Percentiles rank a stretch among this genome's conserved stretches.
Evolutionary conservation across 208 protist genomes (phyloP).

Genomic region (Polymyxa betae): DNA sequence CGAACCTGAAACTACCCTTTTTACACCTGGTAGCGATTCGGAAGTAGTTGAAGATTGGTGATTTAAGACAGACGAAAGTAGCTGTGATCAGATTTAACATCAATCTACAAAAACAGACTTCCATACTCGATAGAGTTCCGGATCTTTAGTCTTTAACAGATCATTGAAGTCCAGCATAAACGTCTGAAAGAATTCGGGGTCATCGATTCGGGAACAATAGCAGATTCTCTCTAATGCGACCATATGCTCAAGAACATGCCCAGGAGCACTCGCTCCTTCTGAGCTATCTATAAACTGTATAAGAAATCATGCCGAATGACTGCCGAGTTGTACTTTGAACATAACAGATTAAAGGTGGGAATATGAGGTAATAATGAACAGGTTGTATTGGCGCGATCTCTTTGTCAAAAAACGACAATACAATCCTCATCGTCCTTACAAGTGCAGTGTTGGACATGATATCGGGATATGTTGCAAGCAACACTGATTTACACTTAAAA

Average conservation of each 20-base stretch:
- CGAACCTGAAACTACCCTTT: background rate
- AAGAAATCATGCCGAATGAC: background rate
- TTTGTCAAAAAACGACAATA: background rate
- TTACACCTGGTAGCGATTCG: background rate
- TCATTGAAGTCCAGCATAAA: background rate
- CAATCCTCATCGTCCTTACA: background rate
- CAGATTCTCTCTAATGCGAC: background rate
- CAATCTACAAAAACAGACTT: too few species aligned
- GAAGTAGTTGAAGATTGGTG: background rate
- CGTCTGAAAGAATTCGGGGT: background rate
- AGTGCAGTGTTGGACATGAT: background rate
- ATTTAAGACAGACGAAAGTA: too few species aligned
- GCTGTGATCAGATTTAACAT: too few species aligned
- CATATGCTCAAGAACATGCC: background rate
- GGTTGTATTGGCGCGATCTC: background rate
- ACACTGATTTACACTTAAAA: background rate
- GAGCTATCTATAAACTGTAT: background rate
- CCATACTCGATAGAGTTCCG: background rate
- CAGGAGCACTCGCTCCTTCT: background rate
- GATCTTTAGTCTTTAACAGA: background rate
- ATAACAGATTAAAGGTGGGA: background rate
- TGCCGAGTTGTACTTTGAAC: background rate
- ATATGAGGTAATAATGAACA: background rate
- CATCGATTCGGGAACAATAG: background rate
- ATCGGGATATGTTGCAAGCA: background rate